Percentiles rank a stretch among this genome's conserved stretches.
Evolutionary conservation across 2,329 filamentous ascomycete species (phyloP).

Genomic region (Fusarium sp.): DNA sequence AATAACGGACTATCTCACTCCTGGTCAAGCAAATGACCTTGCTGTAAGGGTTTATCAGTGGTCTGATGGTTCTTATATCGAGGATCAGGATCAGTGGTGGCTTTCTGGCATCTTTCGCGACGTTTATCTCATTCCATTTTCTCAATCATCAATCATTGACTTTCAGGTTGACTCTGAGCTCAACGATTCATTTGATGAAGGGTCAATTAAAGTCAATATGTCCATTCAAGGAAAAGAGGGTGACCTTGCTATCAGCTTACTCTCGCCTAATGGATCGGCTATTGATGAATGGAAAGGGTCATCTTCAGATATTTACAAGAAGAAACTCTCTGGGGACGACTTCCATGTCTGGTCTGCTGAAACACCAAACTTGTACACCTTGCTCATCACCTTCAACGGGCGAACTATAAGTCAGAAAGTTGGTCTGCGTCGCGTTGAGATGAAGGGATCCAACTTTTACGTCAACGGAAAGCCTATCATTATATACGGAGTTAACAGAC

Average conservation of each 20-base stretch:
- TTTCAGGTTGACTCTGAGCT: conserved; percentile 62
- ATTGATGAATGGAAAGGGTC: conserved; percentile 41
- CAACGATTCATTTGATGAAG: conserved; percentile 63
- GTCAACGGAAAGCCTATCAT: conserved; percentile 74
- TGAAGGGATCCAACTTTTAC: conserved; percentile 68
- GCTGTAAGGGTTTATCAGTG: conserved; percentile 77
- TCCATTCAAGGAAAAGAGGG: conserved; percentile 57
- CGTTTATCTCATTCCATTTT: conserved; percentile 72
- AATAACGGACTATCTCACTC: conserved; percentile 62
- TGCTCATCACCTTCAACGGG: conserved; percentile 50
- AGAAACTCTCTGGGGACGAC: conserved; percentile 54
- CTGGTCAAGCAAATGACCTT: conserved; percentile 62
- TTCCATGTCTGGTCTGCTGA: conserved; percentile 77
- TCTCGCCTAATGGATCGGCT: conserved; percentile 47
- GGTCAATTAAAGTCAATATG: conserved; percentile 60
- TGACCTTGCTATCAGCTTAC: conserved; percentile 50
- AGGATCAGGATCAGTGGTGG: conserved; percentile 79
- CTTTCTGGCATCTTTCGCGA: conserved; percentile 71
- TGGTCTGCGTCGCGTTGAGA: conserved; percentile 71
- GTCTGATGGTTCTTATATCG: conserved; percentile 77
- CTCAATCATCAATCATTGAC: conserved; percentile 55
- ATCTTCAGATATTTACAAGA: conserved; percentile 49
- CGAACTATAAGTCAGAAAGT: conserved; percentile 62
- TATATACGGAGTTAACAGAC: conserved; percentile 74
- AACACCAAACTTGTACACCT: conserved; percentile 68